Percentiles rank a stretch among this genome's conserved stretches.
Conservation (phyloP, 148 eudicot genomes). For the Cornus suecica region DNA sequence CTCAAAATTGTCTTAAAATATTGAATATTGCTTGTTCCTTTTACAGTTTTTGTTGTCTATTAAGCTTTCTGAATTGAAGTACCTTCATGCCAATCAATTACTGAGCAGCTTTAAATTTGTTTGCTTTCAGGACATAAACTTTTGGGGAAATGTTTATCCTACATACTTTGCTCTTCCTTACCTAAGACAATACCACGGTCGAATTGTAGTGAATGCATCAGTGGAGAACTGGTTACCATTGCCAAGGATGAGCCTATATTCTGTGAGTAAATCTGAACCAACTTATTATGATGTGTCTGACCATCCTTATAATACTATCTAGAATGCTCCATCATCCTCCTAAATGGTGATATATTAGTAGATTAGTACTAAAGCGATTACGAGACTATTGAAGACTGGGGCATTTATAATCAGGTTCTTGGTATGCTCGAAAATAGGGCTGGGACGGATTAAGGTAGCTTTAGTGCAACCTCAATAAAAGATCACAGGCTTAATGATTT, state of each 20-base stretch:
- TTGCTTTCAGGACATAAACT: conserved; percentile 69
- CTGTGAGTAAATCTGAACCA: conserved; percentile 48
- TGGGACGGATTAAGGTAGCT: too few species aligned
- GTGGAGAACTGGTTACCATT: conserved; percentile 94
- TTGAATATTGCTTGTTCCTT: background rate
- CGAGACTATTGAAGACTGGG: background rate
- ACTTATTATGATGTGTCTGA: background rate
- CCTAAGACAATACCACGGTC: conserved; percentile 57
- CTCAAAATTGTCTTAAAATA: background rate
- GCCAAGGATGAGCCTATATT: conserved; percentile 89
- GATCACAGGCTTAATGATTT: too few species aligned
- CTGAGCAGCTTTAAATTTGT: conserved; percentile 1
- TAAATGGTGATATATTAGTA: background rate
- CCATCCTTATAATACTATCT: background rate
- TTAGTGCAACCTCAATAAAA: too few species aligned
- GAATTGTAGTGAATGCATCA: conserved; percentile 77
- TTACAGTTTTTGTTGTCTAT: background rate
- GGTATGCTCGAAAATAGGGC: background rate
- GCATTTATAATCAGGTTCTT: background rate
- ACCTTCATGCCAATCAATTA: background rate
- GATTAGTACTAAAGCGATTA: background rate
- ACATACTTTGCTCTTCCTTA: conserved; percentile 83
- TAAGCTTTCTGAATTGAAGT: background rate
- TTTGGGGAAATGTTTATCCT: conserved; percentile 97
- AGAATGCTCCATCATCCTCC: background rate